Evolutionary conservation across 495 filamentous ascomycete species (phyloP).

Genomic region (Aspergillus panamensis): DNA sequence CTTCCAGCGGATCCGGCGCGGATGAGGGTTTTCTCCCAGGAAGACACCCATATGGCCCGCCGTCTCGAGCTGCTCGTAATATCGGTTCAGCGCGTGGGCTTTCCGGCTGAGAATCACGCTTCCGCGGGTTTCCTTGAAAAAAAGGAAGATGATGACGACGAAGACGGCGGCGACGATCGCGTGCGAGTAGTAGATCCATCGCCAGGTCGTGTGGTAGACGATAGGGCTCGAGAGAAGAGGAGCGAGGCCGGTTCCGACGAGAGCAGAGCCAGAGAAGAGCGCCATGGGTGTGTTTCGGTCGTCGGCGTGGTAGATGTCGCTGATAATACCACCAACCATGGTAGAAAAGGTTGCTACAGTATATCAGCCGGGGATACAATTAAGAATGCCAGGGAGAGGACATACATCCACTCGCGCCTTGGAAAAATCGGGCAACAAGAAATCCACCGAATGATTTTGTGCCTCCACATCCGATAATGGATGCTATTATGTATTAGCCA

Average conservation of each 20-base stretch:
- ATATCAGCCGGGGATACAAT: neutral
- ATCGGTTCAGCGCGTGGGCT: slow-evolving; percentile 67
- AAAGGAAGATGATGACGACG: slow-evolving; percentile 58
- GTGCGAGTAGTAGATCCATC: slow-evolving; percentile 90
- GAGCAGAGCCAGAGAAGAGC: slow-evolving; percentile 68
- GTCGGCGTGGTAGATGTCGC: slow-evolving; percentile 77
- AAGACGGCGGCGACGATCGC: slow-evolving; percentile 64
- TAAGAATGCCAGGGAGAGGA: neutral
- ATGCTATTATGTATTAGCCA: slow-evolving; percentile 37
- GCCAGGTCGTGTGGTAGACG: slow-evolving; percentile 64
- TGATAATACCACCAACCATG: slow-evolving; percentile 90
- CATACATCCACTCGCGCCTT: slow-evolving; percentile 64
- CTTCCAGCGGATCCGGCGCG: slow-evolving; percentile 74
- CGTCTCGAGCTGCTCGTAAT: slow-evolving; percentile 70
- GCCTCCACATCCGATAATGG: slow-evolving; percentile 72
- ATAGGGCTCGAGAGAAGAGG: slow-evolving; percentile 72
- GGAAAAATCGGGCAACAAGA: slow-evolving; percentile 71
- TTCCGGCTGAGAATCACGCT: slow-evolving; percentile 78
- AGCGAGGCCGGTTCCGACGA: slow-evolving; percentile 79
- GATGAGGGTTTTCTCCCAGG: slow-evolving; percentile 35
- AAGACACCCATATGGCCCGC: slow-evolving; percentile 64
- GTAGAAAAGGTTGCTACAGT: slow-evolving; percentile 68
- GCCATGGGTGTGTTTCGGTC: slow-evolving; percentile 90
- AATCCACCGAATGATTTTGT: slow-evolving; percentile 70
- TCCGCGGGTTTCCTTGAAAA: slow-evolving; percentile 81